Base-by-base conservation (phyloP, 192 early-diverging fungal species). In the Gonapodya prolifera region DNA sequence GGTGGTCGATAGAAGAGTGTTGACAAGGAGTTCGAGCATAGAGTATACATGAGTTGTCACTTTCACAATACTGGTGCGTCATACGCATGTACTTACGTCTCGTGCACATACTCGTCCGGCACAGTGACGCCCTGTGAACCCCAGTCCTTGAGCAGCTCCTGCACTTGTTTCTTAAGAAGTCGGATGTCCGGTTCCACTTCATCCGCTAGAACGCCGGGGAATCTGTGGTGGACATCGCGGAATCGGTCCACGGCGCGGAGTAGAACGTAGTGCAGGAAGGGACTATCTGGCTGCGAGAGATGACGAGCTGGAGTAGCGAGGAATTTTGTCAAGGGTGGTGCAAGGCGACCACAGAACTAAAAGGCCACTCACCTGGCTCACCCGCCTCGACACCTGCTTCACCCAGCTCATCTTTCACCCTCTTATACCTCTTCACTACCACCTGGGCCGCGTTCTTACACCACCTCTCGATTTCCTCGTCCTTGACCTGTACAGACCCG, bases 381-480 rank as follows among this genome's bases (percentile, higher is more conserved):
- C 80, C 34, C 79, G 82, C 79, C 70, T 84, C 82, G 34, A 82
- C 82, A 30, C 76, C 33, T 18, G 75, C 84, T 69, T 76, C 33
- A 76, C 86, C n/a, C n/a, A n/a, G n/a, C n/a, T n/a, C n/a, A n/a
- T n/a, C n/a, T n/a, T n/a, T n/a, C n/a, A n/a, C n/a, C n/a, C n/a
- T n/a, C n/a, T n/a, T n/a, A 76, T 89, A 91, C 28, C 91, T 84
- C 76, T 93, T 84, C 1, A 97, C 85, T 69, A 91, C 86, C 75
- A 94, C 80, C 31, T 82, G 84, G 16, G 85, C 81, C 13, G 92
- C 89, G 80, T 94, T 91, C 78, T 96, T 97, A 88, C 94, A 95
- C 77, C 94, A 95, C 2, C 80, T 80, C 45, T 91, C 92, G 75
- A 95, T 88, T 45, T 91, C 89, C 35, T 89, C 87, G n/a, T n/a